Conservation (phyloP, 208 protist genomes). For the Lotmaria passim region DNA sequence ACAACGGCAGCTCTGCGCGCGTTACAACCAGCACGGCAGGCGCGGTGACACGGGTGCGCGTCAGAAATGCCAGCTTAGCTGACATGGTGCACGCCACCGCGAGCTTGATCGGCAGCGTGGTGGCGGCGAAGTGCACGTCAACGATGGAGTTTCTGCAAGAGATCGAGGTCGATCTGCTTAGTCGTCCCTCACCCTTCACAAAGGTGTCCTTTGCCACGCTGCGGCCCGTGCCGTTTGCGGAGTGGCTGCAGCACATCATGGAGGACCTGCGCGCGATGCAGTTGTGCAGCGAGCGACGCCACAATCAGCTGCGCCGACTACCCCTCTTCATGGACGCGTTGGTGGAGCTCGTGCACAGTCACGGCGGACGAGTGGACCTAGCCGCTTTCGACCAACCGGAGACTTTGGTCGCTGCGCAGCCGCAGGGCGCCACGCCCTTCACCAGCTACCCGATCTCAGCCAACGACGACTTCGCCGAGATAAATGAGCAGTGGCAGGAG, state of each 20-base stretch:
- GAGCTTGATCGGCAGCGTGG: conserved; percentile 9
- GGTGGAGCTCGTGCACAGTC: conserved; percentile 36
- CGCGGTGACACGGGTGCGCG: not conserved
- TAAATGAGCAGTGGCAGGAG: conserved; percentile 13
- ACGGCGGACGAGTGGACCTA: conserved; percentile 50
- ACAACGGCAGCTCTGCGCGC: no score
- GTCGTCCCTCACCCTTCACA: not conserved
- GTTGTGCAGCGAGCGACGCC: conserved; percentile 9
- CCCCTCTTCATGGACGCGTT: conserved; percentile 51
- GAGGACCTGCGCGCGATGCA: conserved; percentile 11
- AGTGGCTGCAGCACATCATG: conserved; percentile 26
- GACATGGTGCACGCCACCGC: conserved; percentile 11
- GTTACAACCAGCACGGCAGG: no score
- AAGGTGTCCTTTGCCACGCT: conserved; percentile 20
- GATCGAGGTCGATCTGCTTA: conserved; percentile 16
- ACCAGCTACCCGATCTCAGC: not conserved
- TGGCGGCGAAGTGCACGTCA: conserved; percentile 23
- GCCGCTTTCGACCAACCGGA: conserved; percentile 1
- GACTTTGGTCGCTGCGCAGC: not conserved
- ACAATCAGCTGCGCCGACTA: conserved; percentile 7
- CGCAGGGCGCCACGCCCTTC: not conserved
- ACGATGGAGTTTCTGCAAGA: conserved; percentile 15
- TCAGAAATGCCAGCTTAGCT: not conserved
- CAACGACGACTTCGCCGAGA: not conserved
- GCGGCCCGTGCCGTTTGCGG: conserved; percentile 14